phyloP scores from a whole-genome alignment of 108 stramenopile genomes.

The Craspedostauros australis region DNA sequence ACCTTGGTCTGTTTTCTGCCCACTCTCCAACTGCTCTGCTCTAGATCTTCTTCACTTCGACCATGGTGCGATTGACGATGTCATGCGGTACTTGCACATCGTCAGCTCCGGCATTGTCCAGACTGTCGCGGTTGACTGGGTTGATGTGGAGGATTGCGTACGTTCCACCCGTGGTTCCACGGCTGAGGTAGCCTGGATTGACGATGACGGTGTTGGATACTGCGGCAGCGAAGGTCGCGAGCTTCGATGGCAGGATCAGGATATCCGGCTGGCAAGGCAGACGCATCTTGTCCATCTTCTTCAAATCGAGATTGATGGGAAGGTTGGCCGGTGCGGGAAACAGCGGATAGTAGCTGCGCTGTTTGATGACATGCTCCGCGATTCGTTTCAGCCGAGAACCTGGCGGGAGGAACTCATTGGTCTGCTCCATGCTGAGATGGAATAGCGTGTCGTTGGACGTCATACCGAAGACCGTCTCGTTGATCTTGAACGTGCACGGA shows the following conservation, averaged over 20 bases:
- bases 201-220: conserved; percentile 64
- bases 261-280: conserved; percentile 89
- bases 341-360: conserved; percentile 91
- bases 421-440: conserved; percentile 79
- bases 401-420: conserved; percentile 60
- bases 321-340: conserved; percentile 68
- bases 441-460: conserved; percentile 86
- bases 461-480: conserved; percentile 83
- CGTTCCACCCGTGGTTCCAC: conserved; percentile 85
- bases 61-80: conserved; percentile 54
- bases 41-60: conserved; percentile 74
- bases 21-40: no score
- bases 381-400: conserved; percentile 77
- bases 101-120: conserved; percentile 40
- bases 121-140: conserved; percentile 51
- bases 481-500: conserved; percentile 82
- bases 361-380: conserved; percentile 84
- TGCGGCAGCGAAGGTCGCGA: conserved; percentile 75
- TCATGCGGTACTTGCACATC: conserved; percentile 35
- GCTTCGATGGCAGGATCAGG: conserved; percentile 86
- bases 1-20: no score
- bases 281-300: conserved; percentile 57
- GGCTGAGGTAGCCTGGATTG: conserved; percentile 83
- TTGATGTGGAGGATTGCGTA: conserved; percentile 83
- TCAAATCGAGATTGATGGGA: conserved; percentile 76